phyloP scores from a whole-genome alignment of 2,329 filamentous ascomycete species.

The Talaromyces sp. region DNA sequence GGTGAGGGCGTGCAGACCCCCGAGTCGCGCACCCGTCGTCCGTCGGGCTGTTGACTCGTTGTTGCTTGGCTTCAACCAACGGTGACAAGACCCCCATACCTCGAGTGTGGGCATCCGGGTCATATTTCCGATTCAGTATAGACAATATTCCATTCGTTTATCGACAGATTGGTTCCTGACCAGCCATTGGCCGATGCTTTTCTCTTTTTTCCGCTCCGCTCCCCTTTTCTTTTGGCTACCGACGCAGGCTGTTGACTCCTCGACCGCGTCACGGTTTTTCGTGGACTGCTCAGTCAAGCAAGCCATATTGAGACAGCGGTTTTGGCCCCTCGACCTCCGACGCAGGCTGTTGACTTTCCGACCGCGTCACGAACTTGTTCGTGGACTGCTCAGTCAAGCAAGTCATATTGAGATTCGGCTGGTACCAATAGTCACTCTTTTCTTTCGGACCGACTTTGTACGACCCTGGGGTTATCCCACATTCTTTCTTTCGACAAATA shows the following conservation, averaged over 20 bases:
- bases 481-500: too few species aligned
- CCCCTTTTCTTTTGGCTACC: background rate
- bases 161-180: conserved; percentile 1
- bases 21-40: conserved; percentile 3
- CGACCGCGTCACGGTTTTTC: background rate
- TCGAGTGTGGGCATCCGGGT: background rate
- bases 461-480: too few species aligned
- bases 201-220: background rate
- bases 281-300: background rate
- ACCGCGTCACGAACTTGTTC: background rate
- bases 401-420: background rate
- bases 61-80: conserved; percentile 1
- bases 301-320: background rate
- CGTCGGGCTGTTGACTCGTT: conserved; percentile 6
- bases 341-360: too few species aligned
- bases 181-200: background rate
- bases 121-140: background rate
- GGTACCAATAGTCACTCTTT: background rate
- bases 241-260: too few species aligned
- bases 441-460: background rate
- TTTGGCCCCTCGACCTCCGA: background rate
- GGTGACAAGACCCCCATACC: conserved; percentile 6
- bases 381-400: background rate
- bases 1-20: conserved; percentile 1
- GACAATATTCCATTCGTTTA: conserved; percentile 5